A percentile compares a stretch with the other conserved stretches of the same genome.
Evolutionary conservation across 2,329 filamentous ascomycete genomes (phyloP).

Genomic region (Ophiostoma australiae): DNA sequence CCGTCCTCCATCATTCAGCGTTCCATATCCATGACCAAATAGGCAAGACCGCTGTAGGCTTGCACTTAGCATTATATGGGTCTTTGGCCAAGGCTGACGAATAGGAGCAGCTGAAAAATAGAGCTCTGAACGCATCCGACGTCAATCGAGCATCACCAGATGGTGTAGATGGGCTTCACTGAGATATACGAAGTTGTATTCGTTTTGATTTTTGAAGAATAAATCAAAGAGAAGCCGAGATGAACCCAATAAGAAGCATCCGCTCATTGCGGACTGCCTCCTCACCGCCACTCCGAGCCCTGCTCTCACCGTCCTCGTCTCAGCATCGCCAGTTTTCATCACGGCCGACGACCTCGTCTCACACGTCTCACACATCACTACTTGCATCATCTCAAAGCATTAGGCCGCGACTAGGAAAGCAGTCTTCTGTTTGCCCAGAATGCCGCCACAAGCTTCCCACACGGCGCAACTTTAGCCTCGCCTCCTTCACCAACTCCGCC

Average conservation of each 20-base stretch:
- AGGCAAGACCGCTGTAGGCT: constrained; percentile 1
- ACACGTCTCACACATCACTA: background rate
- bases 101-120: background rate
- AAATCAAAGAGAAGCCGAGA: background rate
- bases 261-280: background rate
- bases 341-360: background rate
- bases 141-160: background rate
- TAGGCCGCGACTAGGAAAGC: background rate
- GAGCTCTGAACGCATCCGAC: background rate
- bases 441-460: background rate
- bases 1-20: background rate
- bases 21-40: background rate
- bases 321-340: constrained; percentile 1
- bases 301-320: background rate
- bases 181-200: background rate
- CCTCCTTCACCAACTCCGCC: constrained; percentile 29
- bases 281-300: background rate
- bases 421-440: background rate
- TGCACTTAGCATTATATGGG: background rate
- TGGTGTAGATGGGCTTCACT: background rate
- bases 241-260: constrained; percentile 4
- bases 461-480: constrained; percentile 19
- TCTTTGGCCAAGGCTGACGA: background rate
- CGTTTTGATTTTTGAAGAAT: background rate
- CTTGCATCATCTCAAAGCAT: background rate